phyloP scores from a whole-genome alignment of 1,284 basidiomycete species.

The Cystobasidium sp. region DNA sequence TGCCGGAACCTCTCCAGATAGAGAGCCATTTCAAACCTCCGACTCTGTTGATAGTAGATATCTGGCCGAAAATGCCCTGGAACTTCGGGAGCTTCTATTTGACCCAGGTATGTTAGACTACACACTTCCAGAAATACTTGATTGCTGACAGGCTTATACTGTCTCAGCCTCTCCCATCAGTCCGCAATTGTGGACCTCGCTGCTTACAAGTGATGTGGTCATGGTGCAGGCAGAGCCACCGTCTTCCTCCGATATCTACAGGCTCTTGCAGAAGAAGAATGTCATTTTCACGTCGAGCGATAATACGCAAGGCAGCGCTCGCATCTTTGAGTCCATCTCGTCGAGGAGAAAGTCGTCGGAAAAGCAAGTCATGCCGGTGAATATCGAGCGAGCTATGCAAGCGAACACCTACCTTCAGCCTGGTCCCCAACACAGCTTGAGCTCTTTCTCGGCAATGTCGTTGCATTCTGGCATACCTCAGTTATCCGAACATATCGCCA shows the following conservation, averaged over 20 bases:
- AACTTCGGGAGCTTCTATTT: conserved; percentile 3
- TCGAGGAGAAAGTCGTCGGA: not conserved
- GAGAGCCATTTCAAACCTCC: too few relatives aligned
- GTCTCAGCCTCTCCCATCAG: conserved; percentile 6
- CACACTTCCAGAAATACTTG: not conserved
- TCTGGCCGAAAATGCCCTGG: conserved; percentile 7
- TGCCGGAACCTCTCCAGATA: too few relatives aligned
- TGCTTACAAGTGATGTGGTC: conserved; percentile 33
- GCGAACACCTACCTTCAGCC: conserved; percentile 13
- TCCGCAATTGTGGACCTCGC: conserved; percentile 28
- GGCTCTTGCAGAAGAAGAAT: conserved; percentile 32
- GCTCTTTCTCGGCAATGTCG: conserved; percentile 23
- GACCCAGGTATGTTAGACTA: not conserved
- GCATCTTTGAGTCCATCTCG: conserved; percentile 5
- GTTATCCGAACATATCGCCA: conserved; percentile 13
- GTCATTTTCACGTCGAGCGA: conserved; percentile 3
- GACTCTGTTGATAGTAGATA: not conserved
- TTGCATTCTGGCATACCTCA: conserved; percentile 35
- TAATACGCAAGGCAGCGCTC: not conserved
- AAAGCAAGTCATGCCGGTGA: conserved; percentile 6
- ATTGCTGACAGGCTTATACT: not conserved
- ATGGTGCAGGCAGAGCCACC: conserved; percentile 18
- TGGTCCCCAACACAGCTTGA: not conserved
- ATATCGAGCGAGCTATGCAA: conserved; percentile 25
- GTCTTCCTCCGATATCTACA: conserved; percentile 6